A percentile compares a stretch with the other conserved stretches of the same genome.
These are phyloP conservation scores for Cordyceps cateniannulata DNA, from an alignment of 2,329 filamentous ascomycete species.

Conservation along the genomic window DNA sequence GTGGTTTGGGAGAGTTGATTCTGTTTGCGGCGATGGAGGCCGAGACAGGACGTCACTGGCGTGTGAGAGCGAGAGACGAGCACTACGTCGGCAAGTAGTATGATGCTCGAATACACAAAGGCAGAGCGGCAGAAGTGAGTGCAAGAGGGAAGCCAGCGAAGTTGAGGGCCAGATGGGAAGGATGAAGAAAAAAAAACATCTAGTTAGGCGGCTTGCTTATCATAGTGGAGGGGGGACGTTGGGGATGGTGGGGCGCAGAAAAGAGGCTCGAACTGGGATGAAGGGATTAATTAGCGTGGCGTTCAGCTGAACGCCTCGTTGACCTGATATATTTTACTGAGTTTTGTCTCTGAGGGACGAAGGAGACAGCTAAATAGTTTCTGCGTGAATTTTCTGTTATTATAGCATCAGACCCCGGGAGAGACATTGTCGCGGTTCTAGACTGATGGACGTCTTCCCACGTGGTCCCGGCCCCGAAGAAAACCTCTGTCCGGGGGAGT, in stretches of 20 bases:
- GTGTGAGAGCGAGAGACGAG: no score
- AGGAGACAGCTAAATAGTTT: no score
- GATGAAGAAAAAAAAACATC: neutral
- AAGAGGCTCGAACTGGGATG: neutral
- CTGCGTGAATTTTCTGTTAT: no score
- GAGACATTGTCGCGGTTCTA: neutral
- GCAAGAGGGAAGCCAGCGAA: neutral
- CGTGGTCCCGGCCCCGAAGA: no score
- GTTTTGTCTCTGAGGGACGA: no score
- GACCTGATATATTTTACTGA: neutral
- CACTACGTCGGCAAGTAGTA: no score
- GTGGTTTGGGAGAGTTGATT: neutral
- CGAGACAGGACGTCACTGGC: neutral
- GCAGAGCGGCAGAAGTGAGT: no score
- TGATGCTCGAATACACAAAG: no score
- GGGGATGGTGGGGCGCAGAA: neutral
- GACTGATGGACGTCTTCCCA: no score
- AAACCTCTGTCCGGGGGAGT: no score
- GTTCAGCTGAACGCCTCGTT: conserved; percentile 3
- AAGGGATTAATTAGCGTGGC: neutral
- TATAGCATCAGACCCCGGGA: no score
- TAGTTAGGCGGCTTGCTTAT: neutral
- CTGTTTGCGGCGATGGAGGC: neutral
- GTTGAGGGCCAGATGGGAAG: no score
- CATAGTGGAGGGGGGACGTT: neutral